These are phyloP conservation scores for Quercus variabilis DNA, from an alignment of 306 rosid species.

Conservation along the genomic window DNA sequence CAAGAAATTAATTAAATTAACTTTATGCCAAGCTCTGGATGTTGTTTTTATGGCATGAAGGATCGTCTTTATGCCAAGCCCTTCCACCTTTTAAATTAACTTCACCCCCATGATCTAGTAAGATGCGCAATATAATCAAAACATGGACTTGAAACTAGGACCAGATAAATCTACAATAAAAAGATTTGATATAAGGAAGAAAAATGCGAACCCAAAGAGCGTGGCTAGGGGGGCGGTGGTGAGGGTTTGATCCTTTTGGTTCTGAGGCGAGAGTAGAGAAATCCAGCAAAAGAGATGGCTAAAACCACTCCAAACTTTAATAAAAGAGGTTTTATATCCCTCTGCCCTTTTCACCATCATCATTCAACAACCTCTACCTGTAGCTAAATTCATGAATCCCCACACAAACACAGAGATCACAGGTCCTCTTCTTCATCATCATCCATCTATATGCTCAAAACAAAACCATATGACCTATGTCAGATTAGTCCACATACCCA, in stretches of 20 bases:
- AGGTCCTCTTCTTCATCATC: slow-evolving; percentile 49
- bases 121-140: neutral
- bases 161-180: no score
- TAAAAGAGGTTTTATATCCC: slow-evolving; percentile 50
- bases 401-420: slow-evolving; percentile 4
- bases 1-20: neutral
- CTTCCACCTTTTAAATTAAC: slow-evolving; percentile 22
- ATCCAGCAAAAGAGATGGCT: slow-evolving; percentile 72
- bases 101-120: slow-evolving; percentile 38
- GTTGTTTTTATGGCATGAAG: slow-evolving; percentile 16
- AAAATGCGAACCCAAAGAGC: no score
- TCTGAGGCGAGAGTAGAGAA: slow-evolving; percentile 50
- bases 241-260: slow-evolving; percentile 35
- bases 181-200: no score
- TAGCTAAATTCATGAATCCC: slow-evolving; percentile 21
- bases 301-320: slow-evolving; percentile 46
- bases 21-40: slow-evolving; percentile 1
- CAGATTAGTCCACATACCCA: neutral
- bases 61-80: slow-evolving; percentile 16
- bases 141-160: no score
- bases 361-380: slow-evolving; percentile 9
- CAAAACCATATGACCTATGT: slow-evolving; percentile 2
- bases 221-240: no score
- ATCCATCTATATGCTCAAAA: slow-evolving; percentile 43
- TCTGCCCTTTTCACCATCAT: slow-evolving; percentile 29